These are phyloP conservation scores for Alternaria consortialis DNA, from an alignment of 2,329 filamentous ascomycete species.

Conservation along the genomic window DNA sequence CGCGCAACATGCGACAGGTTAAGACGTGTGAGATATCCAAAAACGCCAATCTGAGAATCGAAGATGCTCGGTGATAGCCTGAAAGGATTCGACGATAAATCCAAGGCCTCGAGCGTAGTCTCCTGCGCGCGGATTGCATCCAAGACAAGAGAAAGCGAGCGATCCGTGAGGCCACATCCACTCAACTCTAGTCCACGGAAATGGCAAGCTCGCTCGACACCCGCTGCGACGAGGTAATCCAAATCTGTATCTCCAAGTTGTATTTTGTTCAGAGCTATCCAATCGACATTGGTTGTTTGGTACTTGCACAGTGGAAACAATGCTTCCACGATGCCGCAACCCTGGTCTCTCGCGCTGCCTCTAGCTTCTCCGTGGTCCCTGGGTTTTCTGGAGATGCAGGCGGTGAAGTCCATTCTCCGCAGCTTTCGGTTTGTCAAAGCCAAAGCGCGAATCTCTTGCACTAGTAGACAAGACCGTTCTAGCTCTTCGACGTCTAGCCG, in stretches of 20 bases:
- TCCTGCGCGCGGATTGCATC: slow-evolving; percentile 72
- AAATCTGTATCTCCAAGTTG: slow-evolving; percentile 75
- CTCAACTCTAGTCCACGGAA: slow-evolving; percentile 74
- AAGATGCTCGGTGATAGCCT: slow-evolving; percentile 71
- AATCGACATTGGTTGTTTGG: slow-evolving; percentile 74
- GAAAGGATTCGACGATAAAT: slow-evolving; percentile 73
- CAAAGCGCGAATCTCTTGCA: slow-evolving; percentile 73
- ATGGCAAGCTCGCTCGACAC: slow-evolving; percentile 70
- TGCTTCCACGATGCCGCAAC: slow-evolving; percentile 74
- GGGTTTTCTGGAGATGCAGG: slow-evolving; percentile 66
- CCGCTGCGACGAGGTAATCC: slow-evolving; percentile 72
- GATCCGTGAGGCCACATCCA: slow-evolving; percentile 67
- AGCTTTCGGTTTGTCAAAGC: slow-evolving; percentile 71
- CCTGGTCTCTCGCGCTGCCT: slow-evolving; percentile 65
- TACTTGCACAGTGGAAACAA: slow-evolving; percentile 73
- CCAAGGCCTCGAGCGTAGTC: slow-evolving; percentile 71
- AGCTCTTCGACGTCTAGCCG: slow-evolving; percentile 63
- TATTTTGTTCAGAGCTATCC: slow-evolving; percentile 74
- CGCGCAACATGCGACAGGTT: slow-evolving; percentile 72
- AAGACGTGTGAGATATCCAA: slow-evolving; percentile 71
- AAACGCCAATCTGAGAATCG: slow-evolving; percentile 71
- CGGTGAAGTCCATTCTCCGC: slow-evolving; percentile 71
- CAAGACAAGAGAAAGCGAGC: slow-evolving; percentile 68
- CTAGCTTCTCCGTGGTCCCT: slow-evolving; percentile 52
- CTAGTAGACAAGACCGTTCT: slow-evolving; percentile 65